These are phyloP conservation scores for Candida nanaspora DNA, from an alignment of 805 yeast species.

Conservation along the genomic window DNA sequence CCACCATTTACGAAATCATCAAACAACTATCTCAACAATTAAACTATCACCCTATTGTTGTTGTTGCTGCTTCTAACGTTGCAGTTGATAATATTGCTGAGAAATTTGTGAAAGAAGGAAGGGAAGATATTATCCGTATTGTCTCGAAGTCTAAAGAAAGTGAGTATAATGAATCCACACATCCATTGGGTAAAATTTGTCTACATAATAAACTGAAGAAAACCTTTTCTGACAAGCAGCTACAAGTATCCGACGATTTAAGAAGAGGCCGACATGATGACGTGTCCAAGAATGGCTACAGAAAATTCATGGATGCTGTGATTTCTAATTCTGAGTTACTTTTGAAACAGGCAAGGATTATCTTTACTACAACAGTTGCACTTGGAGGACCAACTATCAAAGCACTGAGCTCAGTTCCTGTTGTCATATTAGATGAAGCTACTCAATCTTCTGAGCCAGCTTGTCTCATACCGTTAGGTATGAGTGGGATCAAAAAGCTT, in stretches of 20 bases:
- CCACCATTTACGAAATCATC: constrained; percentile 75
- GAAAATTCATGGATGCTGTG: constrained; percentile 38
- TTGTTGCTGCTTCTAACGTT: constrained; percentile 70
- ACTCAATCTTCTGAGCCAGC: constrained; percentile 73
- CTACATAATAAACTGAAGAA: constrained; percentile 53
- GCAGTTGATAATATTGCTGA: constrained; percentile 76
- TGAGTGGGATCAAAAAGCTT: constrained; percentile 59
- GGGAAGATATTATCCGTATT: constrained; percentile 48
- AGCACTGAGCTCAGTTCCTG: constrained; percentile 41
- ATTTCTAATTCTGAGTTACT: constrained; percentile 40
- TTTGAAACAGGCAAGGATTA: constrained; percentile 59
- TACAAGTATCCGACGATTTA: constrained; percentile 34
- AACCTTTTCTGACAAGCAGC: constrained; percentile 42
- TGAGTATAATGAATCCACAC: constrained; percentile 46
- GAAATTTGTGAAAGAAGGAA: constrained; percentile 45
- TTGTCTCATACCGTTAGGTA: constrained; percentile 62
- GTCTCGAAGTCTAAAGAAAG: constrained; percentile 53
- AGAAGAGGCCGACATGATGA: constrained; percentile 38
- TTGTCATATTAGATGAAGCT: constrained; percentile 73
- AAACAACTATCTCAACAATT: constrained; percentile 61
- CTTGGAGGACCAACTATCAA: constrained; percentile 64
- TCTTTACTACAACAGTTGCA: constrained; percentile 66
- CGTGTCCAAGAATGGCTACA: constrained; percentile 36
- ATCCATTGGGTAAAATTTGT: constrained; percentile 52
- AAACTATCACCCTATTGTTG: constrained; percentile 55